Base-by-base conservation (phyloP, 768 basidiomycete genomes). In the Mycena alexandri region DNA sequence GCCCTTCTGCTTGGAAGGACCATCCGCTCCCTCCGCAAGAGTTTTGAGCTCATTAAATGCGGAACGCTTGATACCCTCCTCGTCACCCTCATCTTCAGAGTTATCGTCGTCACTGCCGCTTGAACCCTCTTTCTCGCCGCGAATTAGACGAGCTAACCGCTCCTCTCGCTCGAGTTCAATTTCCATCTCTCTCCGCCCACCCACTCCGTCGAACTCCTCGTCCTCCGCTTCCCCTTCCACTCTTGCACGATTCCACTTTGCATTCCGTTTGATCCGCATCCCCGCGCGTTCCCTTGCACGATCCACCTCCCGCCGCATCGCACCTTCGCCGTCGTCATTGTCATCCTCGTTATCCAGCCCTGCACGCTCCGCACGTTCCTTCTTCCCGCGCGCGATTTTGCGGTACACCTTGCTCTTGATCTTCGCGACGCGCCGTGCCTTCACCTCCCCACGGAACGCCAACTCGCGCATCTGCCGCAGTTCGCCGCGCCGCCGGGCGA, bases 361-460 rank as follows among this genome's bases (percentile, higher is more conserved):
- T 41, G 83, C 83, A 64, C 86, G 85, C 68, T 82, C 79, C 48
- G 79, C 77, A 17, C 90, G 79, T 68, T 90, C 92, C 51, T 86
- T 86, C 74, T 92, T 88, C 75, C 93, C 95, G 76, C 93, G 86
- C 74, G 90, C 90, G 52, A 98, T 84, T 70, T 92, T 91, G 33
- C 96, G 85, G 76, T 95, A 99, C 2, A 94, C 89, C 80, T 95
- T 97, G 77, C 92, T 94, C 83, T 99, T 99, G 80, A 99, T 99
- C 81, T 96, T 98, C 22, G 91, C 88, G 19, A 97, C 84, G 19
- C 96, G 89, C 75, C 93, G 93, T 19, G 95, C 93, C 77, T 97
- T 96, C 41, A 88, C 82, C 72, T 98, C 97, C 0, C 95, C 95
- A 6, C 96, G 90, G 81, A 97, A 98, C 83, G 95, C 91, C 44